Base-by-base conservation (phyloP, 306 rosid species). In the Castanea mollissima region DNA sequence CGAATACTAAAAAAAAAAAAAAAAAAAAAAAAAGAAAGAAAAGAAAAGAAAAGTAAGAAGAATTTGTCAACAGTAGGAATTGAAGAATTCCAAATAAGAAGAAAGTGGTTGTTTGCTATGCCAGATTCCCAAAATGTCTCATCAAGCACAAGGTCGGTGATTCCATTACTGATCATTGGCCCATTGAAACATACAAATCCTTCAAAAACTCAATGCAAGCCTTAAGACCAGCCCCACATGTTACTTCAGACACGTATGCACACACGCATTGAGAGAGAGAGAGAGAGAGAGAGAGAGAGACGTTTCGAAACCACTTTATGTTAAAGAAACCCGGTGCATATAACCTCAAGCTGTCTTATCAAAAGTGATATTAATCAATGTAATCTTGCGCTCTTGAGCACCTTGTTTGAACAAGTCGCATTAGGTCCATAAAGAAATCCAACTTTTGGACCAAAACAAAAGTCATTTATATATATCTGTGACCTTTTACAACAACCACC, bases 91-190 rank as follows among this genome's bases (percentile, higher is more conserved):
- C 69, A 64, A 84, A 77, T 71, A 41, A 19, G 21, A 5, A 32
- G 84, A 63, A 54, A 46, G 79, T 80, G 35, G 76, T 63, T 76
- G 73, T 73, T 79, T 63, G 80, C 78, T 56, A 41, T 64, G 35
- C 59, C 74, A 85, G 92, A 89, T 91, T 89, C 92, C 86, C 81
- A 89, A 89, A 78, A 85, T 83, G 92, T 91, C 96, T 86, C 84
- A 89, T 91, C 90, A 84, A 87, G 69, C 83, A 77, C 52, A 58
- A 65, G 87, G 91, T 78, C 85, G 88, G 87, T 85, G 86, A 84
- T 83, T 87, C 76, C 86, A 71, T 79, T 76, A 29, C 79, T 76
- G 55, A 84, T 83, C 80, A 84, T 85, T 87, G 84, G 73, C 55
- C 77, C 83, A 71, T 78, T 78, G 65, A 75, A 84, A 73, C 35